These are phyloP conservation scores for Purpureocillium takamizusanense DNA, from an alignment of 2,329 filamentous ascomycete species.

Conservation along the genomic window DNA sequence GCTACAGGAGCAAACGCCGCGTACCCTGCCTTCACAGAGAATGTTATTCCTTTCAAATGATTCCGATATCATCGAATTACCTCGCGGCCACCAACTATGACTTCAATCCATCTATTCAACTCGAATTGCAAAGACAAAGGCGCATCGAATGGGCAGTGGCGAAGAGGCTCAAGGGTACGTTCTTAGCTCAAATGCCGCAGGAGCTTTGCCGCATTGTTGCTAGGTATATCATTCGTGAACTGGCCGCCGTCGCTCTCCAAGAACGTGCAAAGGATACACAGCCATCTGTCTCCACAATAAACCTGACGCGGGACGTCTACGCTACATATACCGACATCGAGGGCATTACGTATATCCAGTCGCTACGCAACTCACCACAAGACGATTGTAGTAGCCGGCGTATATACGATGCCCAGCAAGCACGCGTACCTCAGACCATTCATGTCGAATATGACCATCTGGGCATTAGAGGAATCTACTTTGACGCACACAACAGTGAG, in stretches of 20 bases:
- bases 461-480: constrained; percentile 3
- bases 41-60: not conserved
- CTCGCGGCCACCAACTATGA: constrained; percentile 1
- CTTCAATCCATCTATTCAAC: not conserved
- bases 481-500: not conserved
- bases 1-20: not conserved
- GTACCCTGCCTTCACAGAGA: constrained; percentile 1
- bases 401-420: not conserved
- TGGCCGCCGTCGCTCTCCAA: constrained; percentile 1
- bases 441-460: constrained; percentile 4
- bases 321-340: constrained; percentile 1
- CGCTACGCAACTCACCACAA: not conserved
- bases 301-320: constrained; percentile 3
- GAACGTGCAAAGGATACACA: not conserved
- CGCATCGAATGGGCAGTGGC: not conserved
- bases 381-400: not conserved
- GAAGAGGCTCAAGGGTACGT: not conserved
- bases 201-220: constrained; percentile 3
- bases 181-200: constrained; percentile 1
- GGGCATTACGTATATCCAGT: constrained; percentile 2
- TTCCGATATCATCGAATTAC: constrained; percentile 1
- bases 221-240: constrained; percentile 1
- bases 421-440: not conserved
- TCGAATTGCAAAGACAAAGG: not conserved
- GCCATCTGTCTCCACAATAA: constrained; percentile 1